Percentiles rank a stretch among this genome's conserved stretches.
These are phyloP conservation scores for Cryptococcus sp. DNA, from an alignment of 1,284 basidiomycete species.

Conservation along the genomic window DNA sequence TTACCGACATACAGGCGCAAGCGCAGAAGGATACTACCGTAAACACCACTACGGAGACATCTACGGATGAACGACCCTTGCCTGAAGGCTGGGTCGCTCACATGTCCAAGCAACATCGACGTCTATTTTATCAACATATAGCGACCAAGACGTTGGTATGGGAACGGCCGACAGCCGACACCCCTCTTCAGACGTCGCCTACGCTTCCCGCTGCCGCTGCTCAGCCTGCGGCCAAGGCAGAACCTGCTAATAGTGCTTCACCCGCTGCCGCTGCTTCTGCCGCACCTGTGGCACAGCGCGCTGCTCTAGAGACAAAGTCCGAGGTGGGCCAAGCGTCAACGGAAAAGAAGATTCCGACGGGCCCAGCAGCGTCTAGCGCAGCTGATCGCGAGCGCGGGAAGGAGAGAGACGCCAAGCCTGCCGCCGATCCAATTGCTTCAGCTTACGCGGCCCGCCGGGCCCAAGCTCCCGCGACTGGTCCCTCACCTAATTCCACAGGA, in stretches of 20 bases:
- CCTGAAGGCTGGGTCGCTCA: constrained; percentile 27
- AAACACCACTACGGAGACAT: not conserved
- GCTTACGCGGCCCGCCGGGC: constrained; percentile 7
- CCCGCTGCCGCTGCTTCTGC: constrained; percentile 3
- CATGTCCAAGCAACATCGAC: constrained; percentile 25
- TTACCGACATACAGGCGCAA: too few relatives aligned
- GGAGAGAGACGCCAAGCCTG: not conserved
- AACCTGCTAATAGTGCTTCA: not conserved
- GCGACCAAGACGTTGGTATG: constrained; percentile 23
- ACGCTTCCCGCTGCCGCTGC: not conserved
- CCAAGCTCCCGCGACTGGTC: not conserved
- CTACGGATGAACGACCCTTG: constrained; percentile 10
- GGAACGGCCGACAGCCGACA: constrained; percentile 15
- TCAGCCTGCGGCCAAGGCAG: not conserved
- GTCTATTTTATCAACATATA: constrained; percentile 24
- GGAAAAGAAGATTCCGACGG: constrained; percentile 1
- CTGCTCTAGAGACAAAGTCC: too few relatives aligned
- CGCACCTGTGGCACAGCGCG: too few relatives aligned
- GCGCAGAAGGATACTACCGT: too few relatives aligned
- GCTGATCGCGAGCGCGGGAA: not conserved
- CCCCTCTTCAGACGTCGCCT: constrained; percentile 5
- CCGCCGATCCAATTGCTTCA: constrained; percentile 1
- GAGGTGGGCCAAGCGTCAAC: not conserved
- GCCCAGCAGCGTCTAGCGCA: not conserved
- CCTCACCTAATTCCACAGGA: too few relatives aligned